A percentile compares a stretch with the other conserved stretches of the same genome.
phyloP scores from a whole-genome alignment of 805 yeast genomes.

The Candida suzukii region DNA sequence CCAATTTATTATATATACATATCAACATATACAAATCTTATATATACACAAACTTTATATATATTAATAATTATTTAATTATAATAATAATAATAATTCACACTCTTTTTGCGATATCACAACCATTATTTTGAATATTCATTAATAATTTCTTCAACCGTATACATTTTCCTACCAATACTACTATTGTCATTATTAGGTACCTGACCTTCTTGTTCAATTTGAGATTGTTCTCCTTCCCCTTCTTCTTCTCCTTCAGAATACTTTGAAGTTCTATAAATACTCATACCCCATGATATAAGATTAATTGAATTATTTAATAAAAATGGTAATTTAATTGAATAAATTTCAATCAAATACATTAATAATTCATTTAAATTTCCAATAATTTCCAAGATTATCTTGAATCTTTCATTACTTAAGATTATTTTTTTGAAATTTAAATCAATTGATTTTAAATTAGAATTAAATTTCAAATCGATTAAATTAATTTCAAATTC shows the following conservation, averaged over 20 bases:
- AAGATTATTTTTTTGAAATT: constrained; percentile 9
- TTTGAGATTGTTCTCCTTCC: neutral
- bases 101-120: too few relatives aligned
- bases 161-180: neutral
- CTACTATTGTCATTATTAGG: too few relatives aligned
- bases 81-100: too few relatives aligned
- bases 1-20: too few relatives aligned
- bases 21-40: too few relatives aligned
- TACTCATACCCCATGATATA: constrained; percentile 22
- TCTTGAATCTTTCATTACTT: constrained; percentile 17
- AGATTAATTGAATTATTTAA: constrained; percentile 14
- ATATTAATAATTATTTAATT: too few relatives aligned
- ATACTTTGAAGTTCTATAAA: constrained; percentile 21
- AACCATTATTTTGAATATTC: neutral
- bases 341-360: constrained; percentile 18
- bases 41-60: too few relatives aligned
- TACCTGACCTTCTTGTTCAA: neutral
- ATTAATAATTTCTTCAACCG: neutral
- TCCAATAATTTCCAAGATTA: constrained; percentile 21
- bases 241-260: constrained; percentile 5
- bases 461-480: too few relatives aligned
- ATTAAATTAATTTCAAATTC: constrained; percentile 18
- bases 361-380: constrained; percentile 23
- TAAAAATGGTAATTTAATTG: constrained; percentile 14
- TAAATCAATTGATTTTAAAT: constrained; percentile 11